Evolutionary conservation across 805 yeast genomes (phyloP).

Genomic region (Yarrowia sp.): DNA sequence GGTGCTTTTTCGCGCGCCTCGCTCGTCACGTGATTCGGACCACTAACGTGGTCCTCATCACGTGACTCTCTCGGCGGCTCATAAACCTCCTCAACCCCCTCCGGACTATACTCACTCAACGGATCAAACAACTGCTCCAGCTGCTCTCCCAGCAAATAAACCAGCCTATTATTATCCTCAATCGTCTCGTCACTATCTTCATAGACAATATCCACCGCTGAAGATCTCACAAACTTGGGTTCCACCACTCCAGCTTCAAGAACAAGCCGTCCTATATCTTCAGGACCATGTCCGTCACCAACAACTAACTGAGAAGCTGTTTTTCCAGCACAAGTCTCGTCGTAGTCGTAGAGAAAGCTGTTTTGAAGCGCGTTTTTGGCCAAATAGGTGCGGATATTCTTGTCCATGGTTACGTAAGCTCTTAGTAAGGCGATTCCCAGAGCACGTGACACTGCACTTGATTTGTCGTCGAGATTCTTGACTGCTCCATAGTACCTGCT

Average conservation of each 20-base stretch:
- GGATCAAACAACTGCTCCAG: constrained; percentile 88
- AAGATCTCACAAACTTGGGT: constrained; percentile 48
- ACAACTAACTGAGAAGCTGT: constrained; percentile 65
- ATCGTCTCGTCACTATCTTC: constrained; percentile 50
- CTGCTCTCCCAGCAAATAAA: constrained; percentile 76
- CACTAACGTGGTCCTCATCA: no score
- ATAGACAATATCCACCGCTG: constrained; percentile 73
- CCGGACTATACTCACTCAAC: constrained; percentile 86
- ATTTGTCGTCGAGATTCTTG: constrained; percentile 55
- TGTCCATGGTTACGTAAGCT: constrained; percentile 59
- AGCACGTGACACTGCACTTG: constrained; percentile 65
- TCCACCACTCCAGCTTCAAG: constrained; percentile 59
- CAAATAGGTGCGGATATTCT: constrained; percentile 31
- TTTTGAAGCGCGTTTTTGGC: constrained; percentile 14
- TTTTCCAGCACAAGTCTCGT: constrained; percentile 82
- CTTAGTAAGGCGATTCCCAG: constrained; percentile 72
- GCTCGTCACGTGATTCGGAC: no score
- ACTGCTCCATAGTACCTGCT: constrained; percentile 81
- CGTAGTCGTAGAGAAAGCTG: constrained; percentile 48
- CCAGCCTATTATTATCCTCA: constrained; percentile 72
- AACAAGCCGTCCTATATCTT: constrained; percentile 55
- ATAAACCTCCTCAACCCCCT: constrained; percentile 71
- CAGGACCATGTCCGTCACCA: constrained; percentile 53
- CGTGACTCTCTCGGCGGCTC: constrained; percentile 48
- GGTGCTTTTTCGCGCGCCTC: neutral